phyloP scores from a whole-genome alignment of 768 basidiomycete species.

The Rhizopogon vesiculosus region DNA sequence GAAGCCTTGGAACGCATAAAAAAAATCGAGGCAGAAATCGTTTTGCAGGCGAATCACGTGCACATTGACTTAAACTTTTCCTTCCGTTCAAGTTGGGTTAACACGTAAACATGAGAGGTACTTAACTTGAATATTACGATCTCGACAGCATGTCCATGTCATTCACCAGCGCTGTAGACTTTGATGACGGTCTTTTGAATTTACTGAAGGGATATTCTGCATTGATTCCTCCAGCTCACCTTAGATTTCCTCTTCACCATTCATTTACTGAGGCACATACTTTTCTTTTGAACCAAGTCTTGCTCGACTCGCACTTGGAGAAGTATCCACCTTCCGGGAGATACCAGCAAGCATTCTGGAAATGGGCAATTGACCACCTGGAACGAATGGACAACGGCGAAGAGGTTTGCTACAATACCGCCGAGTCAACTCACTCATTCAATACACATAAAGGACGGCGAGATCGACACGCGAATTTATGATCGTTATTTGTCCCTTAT shows the following conservation, averaged over 20 bases:
- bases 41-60: not conserved
- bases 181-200: conserved; percentile 28
- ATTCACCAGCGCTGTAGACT: not conserved
- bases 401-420: conserved; percentile 34
- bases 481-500: conserved; percentile 50
- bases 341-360: conserved; percentile 71
- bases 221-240: conserved; percentile 38
- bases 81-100: too few relatives aligned
- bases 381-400: conserved; percentile 36
- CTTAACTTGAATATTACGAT: too few relatives aligned
- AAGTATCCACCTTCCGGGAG: conserved; percentile 57
- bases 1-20: not conserved
- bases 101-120: not conserved
- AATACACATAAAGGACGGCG: conserved; percentile 38
- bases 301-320: conserved; percentile 48
- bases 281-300: conserved; percentile 49
- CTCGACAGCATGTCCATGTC: not conserved
- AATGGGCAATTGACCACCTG: conserved; percentile 55
- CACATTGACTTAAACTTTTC: not conserved
- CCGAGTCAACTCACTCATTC: not conserved
- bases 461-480: conserved; percentile 65
- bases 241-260: conserved; percentile 37
- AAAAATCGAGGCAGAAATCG: conserved; percentile 12
- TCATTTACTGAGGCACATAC: conserved; percentile 40
- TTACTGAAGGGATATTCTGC: conserved; percentile 51